Evolutionary conservation across 768 basidiomycete genomes (phyloP).

Genomic region (Lanmaoa rubissima): DNA sequence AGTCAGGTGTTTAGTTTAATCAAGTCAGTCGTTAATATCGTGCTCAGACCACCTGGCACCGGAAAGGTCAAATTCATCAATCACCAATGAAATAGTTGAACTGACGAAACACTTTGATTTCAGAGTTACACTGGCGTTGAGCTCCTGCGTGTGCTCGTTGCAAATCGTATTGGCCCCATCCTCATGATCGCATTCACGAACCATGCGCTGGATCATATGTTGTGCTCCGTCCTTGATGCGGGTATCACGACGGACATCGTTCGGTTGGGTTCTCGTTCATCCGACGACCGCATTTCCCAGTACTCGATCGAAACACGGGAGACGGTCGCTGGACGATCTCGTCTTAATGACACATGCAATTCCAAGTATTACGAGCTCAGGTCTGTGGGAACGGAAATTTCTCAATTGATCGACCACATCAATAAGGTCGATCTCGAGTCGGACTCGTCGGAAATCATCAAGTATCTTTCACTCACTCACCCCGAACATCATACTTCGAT

Average conservation of each 20-base stretch:
- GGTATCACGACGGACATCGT: conserved; percentile 62
- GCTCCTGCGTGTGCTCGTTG: conserved; percentile 62
- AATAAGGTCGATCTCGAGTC: conserved; percentile 34
- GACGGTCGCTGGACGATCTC: conserved; percentile 38
- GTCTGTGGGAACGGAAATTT: conserved; percentile 45
- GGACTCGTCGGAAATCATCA: conserved; percentile 36
- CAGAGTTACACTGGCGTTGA: conserved; percentile 70
- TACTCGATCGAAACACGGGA: conserved; percentile 64
- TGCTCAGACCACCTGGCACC: conserved; percentile 67
- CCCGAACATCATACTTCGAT: conserved; percentile 50
- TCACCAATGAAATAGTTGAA: neutral
- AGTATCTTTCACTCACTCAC: conserved; percentile 43
- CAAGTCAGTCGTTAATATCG: neutral
- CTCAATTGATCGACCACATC: conserved; percentile 43
- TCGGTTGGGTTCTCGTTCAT: conserved; percentile 64
- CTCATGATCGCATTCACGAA: conserved; percentile 69
- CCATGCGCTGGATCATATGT: conserved; percentile 75
- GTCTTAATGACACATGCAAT: conserved; percentile 37
- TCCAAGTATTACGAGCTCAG: conserved; percentile 42
- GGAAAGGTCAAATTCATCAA: conserved; percentile 52
- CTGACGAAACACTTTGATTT: neutral
- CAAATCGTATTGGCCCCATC: conserved; percentile 52
- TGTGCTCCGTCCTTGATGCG: conserved; percentile 62
- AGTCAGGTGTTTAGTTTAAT: conserved; percentile 4
- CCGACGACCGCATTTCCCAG: conserved; percentile 57